Percentiles rank a stretch among this genome's conserved stretches.
phyloP scores from a whole-genome alignment of 306 rosid species.

The Vicia sativa region DNA sequence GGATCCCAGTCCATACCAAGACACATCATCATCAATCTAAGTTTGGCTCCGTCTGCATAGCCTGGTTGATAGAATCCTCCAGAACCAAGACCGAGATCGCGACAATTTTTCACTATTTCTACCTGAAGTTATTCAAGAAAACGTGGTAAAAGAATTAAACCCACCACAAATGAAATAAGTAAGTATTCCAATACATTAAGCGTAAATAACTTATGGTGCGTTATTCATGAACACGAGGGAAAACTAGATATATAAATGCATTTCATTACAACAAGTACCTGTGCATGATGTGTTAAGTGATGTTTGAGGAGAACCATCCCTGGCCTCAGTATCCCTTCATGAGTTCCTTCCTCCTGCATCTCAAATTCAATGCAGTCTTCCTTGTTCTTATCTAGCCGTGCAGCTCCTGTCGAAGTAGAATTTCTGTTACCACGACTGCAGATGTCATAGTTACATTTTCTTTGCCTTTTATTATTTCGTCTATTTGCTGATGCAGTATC shows the following conservation, averaged over 20 bases:
- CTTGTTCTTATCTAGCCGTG: constrained; percentile 3
- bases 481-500: not conserved
- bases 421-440: constrained; percentile 38
- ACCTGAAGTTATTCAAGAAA: constrained; percentile 46
- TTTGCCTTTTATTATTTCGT: not conserved
- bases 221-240: constrained; percentile 1
- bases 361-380: constrained; percentile 22
- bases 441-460: constrained; percentile 46
- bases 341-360: not conserved
- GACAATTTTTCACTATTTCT: constrained; percentile 49
- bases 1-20: constrained; percentile 81
- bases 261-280: not conserved
- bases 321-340: constrained; percentile 46
- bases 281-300: constrained; percentile 36
- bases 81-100: constrained; percentile 55
- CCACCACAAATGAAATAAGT: not conserved
- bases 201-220: not conserved
- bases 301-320: constrained; percentile 70
- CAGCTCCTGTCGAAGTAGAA: not conserved
- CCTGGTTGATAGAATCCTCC: constrained; percentile 78
- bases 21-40: constrained; percentile 71
- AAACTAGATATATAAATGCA: not conserved
- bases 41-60: constrained; percentile 60
- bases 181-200: not conserved
- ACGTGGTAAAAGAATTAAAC: not conserved